Percentiles rank a stretch among this genome's conserved stretches.
Evolutionary conservation across 2,329 filamentous ascomycete genomes (phyloP).

Genomic region (Waltergamsia citrina): DNA sequence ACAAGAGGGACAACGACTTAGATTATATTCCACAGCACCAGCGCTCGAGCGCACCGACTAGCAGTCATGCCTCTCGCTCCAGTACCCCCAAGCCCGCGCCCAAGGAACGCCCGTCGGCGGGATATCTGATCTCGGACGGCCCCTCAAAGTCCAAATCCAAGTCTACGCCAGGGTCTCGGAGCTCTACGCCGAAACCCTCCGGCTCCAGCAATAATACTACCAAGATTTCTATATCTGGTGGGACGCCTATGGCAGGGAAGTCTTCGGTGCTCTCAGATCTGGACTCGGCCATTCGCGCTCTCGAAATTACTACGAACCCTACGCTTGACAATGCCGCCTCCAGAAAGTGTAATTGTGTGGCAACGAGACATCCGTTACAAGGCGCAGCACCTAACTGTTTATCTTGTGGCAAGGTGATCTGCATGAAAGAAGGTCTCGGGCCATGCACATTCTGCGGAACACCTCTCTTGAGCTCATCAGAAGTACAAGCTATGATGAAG

Average conservation of each 20-base stretch:
- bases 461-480: constrained; percentile 59
- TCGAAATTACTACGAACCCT: constrained; percentile 90
- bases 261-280: constrained; percentile 63
- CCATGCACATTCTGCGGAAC: constrained; percentile 86
- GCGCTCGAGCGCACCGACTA: constrained; percentile 26
- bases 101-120: constrained; percentile 52
- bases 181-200: constrained; percentile 43
- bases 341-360: constrained; percentile 79
- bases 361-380: constrained; percentile 76
- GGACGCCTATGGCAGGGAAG: constrained; percentile 72
- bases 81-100: constrained; percentile 20
- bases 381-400: constrained; percentile 90
- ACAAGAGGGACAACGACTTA: constrained; percentile 58
- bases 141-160: constrained; percentile 47
- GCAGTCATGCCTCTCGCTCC: constrained; percentile 24
- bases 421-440: constrained; percentile 85
- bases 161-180: constrained; percentile 40
- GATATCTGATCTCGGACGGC: constrained; percentile 73
- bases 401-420: constrained; percentile 89
- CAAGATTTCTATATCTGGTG: constrained; percentile 66
- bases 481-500: constrained; percentile 78
- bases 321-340: constrained; percentile 45
- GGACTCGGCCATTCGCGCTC: constrained; percentile 73
- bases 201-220: constrained; percentile 35
- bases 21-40: constrained; percentile 59